phyloP scores from a whole-genome alignment of 306 rosid species.

The Inga laurina region DNA sequence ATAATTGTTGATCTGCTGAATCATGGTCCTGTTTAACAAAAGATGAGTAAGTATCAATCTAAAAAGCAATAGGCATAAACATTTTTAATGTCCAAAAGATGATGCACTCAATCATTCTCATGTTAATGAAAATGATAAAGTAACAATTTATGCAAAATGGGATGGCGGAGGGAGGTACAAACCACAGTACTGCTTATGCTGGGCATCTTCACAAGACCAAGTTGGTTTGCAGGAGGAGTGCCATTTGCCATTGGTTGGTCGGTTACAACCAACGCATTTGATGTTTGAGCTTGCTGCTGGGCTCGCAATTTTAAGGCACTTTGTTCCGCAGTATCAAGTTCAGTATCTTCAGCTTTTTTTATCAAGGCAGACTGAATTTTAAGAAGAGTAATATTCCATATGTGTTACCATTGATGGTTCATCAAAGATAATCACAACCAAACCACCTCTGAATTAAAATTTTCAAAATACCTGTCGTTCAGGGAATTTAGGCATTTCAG shows the following conservation, averaged over 20 bases:
- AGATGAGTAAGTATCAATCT: slow-evolving; percentile 26
- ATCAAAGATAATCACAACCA: slow-evolving; percentile 32
- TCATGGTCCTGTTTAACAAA: slow-evolving; percentile 62
- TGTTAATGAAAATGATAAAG: slow-evolving; percentile 3
- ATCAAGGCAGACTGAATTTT: slow-evolving; percentile 84
- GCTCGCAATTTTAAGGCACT: slow-evolving; percentile 90
- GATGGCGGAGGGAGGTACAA: slow-evolving; percentile 34
- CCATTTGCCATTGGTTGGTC: slow-evolving; percentile 78
- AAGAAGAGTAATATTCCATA: slow-evolving; percentile 26
- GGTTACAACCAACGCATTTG: slow-evolving; percentile 92
- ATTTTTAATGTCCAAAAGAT: slow-evolving; percentile 10
- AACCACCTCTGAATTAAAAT: slow-evolving; percentile 23
- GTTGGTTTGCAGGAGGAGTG: slow-evolving; percentile 61
- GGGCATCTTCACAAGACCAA: slow-evolving; percentile 80
- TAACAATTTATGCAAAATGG: not conserved
- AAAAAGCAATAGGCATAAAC: not conserved
- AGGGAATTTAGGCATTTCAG: slow-evolving; percentile 99
- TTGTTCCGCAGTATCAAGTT: slow-evolving; percentile 91
- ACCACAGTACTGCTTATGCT: slow-evolving; percentile 61
- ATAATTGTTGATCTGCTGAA: slow-evolving; percentile 46
- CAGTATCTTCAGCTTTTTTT: slow-evolving; percentile 92
- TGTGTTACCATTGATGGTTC: slow-evolving; percentile 24
- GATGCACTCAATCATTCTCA: not conserved
- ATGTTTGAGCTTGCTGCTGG: slow-evolving; percentile 74
- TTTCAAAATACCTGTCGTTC: slow-evolving; percentile 82